Evolutionary conservation across 2,329 filamentous ascomycete species (phyloP), one percentile per base, ranked within the genome.

Genomic region (Fusarium torreyae): DNA sequence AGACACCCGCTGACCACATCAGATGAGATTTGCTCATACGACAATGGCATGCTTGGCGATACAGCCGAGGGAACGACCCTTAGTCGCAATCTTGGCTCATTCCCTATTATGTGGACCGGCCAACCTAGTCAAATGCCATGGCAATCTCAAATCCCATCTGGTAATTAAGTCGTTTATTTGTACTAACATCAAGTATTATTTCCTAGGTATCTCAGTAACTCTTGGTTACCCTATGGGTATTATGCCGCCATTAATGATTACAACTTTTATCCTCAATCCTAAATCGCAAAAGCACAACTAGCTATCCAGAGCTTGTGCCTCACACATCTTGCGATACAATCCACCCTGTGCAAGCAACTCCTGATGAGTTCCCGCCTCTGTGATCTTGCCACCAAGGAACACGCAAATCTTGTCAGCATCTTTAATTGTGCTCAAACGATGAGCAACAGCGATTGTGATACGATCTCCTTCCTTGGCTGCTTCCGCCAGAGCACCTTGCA

Each of bases 381-480:
- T 79, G 55, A 91, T 84, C 33, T 79, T 81, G 6, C 86, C 86
- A 5, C 82, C 79, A 9, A 88, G 85, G 73, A 91, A 89, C 0
- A 91, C 88, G 66, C 87, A 89, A 24, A 91, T 91, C 6, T 83
- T 77, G 73, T 90, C 86, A 0, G 87, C 87, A 56, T 89, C 84
- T 80, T 97, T 97, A 80, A 98, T 97, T 0, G 94, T 98, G 7
- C 92, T 96, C 6, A 98, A 85, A 42, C 95, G 89, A 81, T 98
- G 94, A 2, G 94, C 95, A 74, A 98, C 97, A 91, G 73, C 73
- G 43, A 75, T 62, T 6, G 73, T 75, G 39, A 73, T 74, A 15
- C 73, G 71, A 42, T 74, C 91, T 34, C 93, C 93, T 68, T 88
- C 86, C 42, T 97, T 89, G 24, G 98, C 86, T 39, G 89, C 89